phyloP scores from a whole-genome alignment of 2,329 filamentous ascomycete species.

The Verticillium dahliae region DNA sequence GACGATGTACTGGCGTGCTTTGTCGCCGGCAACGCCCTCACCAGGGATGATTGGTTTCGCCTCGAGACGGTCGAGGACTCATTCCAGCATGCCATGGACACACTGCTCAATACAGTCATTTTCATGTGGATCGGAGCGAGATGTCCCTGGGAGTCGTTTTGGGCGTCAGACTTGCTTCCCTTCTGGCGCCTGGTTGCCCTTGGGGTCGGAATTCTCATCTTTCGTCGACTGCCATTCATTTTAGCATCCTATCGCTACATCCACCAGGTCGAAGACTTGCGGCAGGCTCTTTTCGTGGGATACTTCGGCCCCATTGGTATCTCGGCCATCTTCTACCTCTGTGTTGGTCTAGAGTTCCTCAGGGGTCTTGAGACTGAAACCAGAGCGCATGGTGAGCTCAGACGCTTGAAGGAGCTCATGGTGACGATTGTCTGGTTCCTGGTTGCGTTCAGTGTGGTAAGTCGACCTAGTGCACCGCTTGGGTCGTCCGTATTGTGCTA shows the following conservation, averaged over 20 bases:
- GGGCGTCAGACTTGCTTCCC: slow-evolving; percentile 60
- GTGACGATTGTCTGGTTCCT: slow-evolving; percentile 81
- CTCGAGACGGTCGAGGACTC: slow-evolving; percentile 84
- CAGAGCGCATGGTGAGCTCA: slow-evolving; percentile 31
- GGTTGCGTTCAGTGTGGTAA: slow-evolving; percentile 73
- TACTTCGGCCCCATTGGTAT: slow-evolving; percentile 94
- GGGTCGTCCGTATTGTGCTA: not conserved
- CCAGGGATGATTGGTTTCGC: slow-evolving; percentile 92
- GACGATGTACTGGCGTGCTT: slow-evolving; percentile 92
- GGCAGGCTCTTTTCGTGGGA: slow-evolving; percentile 78
- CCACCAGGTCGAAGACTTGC: slow-evolving; percentile 66
- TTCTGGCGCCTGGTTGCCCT: slow-evolving; percentile 67
- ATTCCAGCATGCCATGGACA: slow-evolving; percentile 89
- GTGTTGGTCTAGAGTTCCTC: slow-evolving; percentile 72
- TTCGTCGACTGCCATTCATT: slow-evolving; percentile 73
- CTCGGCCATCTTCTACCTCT: slow-evolving; percentile 84
- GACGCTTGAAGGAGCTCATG: slow-evolving; percentile 57
- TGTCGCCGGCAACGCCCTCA: slow-evolving; percentile 84
- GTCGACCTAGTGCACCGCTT: slow-evolving; percentile 19
- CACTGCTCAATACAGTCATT: slow-evolving; percentile 82
- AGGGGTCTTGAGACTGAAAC: slow-evolving; percentile 47
- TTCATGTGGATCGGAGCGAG: slow-evolving; percentile 90
- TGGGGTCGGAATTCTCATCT: slow-evolving; percentile 67
- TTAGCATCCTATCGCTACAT: slow-evolving; percentile 68
- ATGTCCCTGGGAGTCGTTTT: slow-evolving; percentile 72